Conservation (phyloP, 192 early-diverging fungal species). For the Umbelopsis isabellina region DNA sequence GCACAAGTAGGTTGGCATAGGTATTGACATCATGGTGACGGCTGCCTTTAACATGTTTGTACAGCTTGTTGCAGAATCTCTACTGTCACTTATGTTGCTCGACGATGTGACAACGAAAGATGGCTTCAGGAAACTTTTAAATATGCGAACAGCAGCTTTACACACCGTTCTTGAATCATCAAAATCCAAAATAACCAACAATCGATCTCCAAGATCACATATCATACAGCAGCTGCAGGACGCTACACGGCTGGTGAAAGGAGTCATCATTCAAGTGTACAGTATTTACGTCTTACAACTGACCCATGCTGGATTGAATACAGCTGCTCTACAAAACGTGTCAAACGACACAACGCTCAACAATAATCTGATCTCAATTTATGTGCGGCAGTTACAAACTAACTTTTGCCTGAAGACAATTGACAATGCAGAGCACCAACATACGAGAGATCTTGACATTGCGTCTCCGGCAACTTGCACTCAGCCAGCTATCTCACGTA, state of each 20-base stretch:
- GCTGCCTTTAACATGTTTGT: neutral
- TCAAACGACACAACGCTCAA: neutral
- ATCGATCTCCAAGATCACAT: neutral
- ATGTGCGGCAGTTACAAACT: neutral
- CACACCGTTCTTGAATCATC: slow-evolving; percentile 33
- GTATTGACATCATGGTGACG: neutral
- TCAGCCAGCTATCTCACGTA: slow-evolving; percentile 34
- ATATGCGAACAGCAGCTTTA: slow-evolving; percentile 56
- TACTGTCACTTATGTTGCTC: slow-evolving; percentile 71
- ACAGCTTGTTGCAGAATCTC: slow-evolving; percentile 60
- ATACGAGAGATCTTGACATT: neutral
- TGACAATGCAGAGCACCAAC: neutral
- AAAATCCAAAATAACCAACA: slow-evolving; percentile 6
- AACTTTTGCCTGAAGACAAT: neutral
- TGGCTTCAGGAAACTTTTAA: slow-evolving; percentile 53
- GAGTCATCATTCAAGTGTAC: slow-evolving; percentile 44
- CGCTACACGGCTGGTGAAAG: slow-evolving; percentile 42
- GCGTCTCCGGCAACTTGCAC: slow-evolving; percentile 16
- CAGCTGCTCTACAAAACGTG: neutral
- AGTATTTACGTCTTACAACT: slow-evolving; percentile 21
- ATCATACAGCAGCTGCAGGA: slow-evolving; percentile 45
- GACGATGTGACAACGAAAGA: slow-evolving; percentile 61
- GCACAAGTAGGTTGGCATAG: neutral
- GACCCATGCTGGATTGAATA: neutral
- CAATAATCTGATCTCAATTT: neutral